Evolutionary conservation across 768 basidiomycete genomes (phyloP), one percentile per base, ranked within the genome.

Genomic region (Panellus pusillus): DNA sequence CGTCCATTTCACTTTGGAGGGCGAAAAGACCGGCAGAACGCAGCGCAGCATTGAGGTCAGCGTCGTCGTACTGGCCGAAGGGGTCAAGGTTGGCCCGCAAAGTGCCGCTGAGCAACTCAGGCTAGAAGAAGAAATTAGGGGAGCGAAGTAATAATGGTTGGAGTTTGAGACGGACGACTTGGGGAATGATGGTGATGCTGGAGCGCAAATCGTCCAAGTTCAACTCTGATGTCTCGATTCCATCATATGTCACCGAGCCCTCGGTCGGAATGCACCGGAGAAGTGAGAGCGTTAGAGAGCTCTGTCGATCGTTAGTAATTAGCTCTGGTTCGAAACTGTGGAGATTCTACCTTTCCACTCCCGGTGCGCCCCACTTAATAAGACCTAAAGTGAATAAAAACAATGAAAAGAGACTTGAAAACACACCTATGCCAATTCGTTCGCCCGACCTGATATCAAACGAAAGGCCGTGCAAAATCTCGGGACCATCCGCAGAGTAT

Each of bases 271-370:
- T 74, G 63, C 76, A 67, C 1, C 76, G 65, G 7, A 79, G 63
- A 27, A 87, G 70, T 0, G 84, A 77, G 14, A 86, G 68, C 1
- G 82, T 75, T 28, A 79, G 61, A 17, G 86, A 84, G 58, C 83
- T 83, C 74, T 78, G 66, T 5, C 47, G n/a, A 44, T 6, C 2
- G 28, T 36, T 43, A 35, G 32, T 12, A 60, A 37, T 36, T 3
- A 41, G 18, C 15, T 12, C 11, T n/a, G 17, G 19, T 14, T 17
- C 14, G 5, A n/a, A 18, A 27, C 35, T 15, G 15, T 2, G 6
- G 17, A 44, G 8, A 20, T n/a, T 74, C 9, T 38, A 50, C 57
- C 52, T 58, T 45, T 69, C 62, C 60, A 11, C 60, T 58, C 15
- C 63, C 65, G 9, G 65, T 66, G 7, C 65, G 55, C 4, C 65